phyloP scores from a whole-genome alignment of 2,329 filamentous ascomycete species.

The Knoxdaviesia proteae region DNA sequence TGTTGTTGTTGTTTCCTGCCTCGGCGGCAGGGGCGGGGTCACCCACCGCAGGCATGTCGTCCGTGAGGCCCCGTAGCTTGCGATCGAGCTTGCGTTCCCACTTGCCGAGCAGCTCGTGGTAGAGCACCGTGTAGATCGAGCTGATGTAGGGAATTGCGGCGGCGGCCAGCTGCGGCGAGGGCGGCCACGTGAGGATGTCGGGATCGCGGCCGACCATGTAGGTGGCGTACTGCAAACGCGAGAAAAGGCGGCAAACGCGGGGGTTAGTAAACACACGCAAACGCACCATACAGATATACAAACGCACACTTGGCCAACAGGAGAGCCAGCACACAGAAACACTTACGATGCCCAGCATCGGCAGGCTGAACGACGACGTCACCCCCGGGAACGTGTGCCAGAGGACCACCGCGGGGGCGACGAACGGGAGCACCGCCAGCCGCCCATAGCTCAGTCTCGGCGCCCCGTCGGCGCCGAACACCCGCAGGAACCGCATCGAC shows the following conservation, averaged over 20 bases:
- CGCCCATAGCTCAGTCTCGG: conserved; percentile 5
- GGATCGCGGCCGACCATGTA: conserved; percentile 22
- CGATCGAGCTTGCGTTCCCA: conserved; percentile 28
- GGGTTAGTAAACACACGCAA: neutral
- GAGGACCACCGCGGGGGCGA: conserved; percentile 24
- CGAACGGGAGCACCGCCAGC: conserved; percentile 17
- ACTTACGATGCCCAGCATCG: conserved; percentile 6
- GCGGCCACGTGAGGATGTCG: conserved; percentile 29
- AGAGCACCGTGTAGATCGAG: conserved; percentile 23
- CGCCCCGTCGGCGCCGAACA: conserved; percentile 6
- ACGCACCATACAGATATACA: neutral
- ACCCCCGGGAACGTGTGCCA: conserved; percentile 21
- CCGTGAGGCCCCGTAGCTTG: conserved; percentile 18
- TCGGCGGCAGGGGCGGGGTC: conserved; percentile 4
- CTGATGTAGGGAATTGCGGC: conserved; percentile 25
- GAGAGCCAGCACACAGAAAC: neutral
- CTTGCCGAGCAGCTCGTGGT: conserved; percentile 21
- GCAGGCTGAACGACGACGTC: conserved; percentile 19
- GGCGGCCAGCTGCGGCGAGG: conserved; percentile 28
- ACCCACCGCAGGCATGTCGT: conserved; percentile 7
- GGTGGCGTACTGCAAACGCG: conserved; percentile 25
- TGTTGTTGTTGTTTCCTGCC: conserved; percentile 6
- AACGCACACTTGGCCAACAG: conserved; percentile 1
- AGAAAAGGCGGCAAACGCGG: conserved; percentile 6
- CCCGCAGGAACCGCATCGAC: conserved; percentile 19